Percentiles rank a stretch among this genome's conserved stretches.
Conservation (phyloP, 805 yeast genomes). For the Candida maltosa region DNA sequence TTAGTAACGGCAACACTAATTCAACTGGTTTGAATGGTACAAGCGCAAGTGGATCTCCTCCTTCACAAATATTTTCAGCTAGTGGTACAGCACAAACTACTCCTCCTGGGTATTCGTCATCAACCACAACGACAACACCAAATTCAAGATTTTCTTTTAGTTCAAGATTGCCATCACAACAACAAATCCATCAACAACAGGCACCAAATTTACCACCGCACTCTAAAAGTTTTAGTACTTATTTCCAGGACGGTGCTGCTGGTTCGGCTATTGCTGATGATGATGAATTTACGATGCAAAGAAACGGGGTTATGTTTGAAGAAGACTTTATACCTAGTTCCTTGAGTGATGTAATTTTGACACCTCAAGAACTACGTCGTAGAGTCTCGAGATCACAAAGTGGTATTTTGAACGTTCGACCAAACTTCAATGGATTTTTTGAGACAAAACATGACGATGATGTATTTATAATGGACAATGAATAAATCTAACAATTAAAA, state of each 20-base stretch:
- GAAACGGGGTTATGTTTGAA: conserved; percentile 29
- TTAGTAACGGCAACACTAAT: background rate
- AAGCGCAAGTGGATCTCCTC: too few relatives aligned
- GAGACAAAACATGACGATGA: background rate
- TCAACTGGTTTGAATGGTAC: background rate
- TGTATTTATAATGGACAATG: too few relatives aligned
- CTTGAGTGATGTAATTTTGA: conserved; percentile 67
- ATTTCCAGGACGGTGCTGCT: conserved; percentile 7
- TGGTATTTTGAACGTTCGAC: conserved; percentile 38
- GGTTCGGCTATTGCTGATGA: conserved; percentile 8
- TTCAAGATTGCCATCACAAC: conserved; percentile 1
- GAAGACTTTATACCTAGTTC: conserved; percentile 84
- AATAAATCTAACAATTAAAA: too few relatives aligned
- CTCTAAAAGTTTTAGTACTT: background rate
- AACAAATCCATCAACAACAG: conserved; percentile 3
- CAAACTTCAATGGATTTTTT: conserved; percentile 16
- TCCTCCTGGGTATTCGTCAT: too few relatives aligned
- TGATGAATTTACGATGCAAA: conserved; percentile 2
- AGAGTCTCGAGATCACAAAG: conserved; percentile 63
- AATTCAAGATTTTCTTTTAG: conserved; percentile 1
- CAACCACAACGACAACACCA: conserved; percentile 2
- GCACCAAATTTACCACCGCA: background rate
- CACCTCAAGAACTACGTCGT: conserved; percentile 71
- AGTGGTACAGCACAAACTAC: background rate
- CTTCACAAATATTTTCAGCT: conserved; percentile 3